Evolutionary conservation across 495 filamentous ascomycete genomes (phyloP).

Genomic region (Penicillium malachiteum): DNA sequence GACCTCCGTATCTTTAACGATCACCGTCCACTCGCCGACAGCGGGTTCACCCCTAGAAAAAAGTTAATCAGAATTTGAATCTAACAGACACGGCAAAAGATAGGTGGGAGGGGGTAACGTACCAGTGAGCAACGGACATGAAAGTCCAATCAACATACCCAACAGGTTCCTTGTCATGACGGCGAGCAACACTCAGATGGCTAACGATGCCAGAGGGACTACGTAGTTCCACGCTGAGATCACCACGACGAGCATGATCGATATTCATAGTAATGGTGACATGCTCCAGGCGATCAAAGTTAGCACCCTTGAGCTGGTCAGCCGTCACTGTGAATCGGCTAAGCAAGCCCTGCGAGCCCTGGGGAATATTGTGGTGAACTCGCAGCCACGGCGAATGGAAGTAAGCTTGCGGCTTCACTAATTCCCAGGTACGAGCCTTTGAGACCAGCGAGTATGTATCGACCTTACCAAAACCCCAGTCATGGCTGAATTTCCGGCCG

Average conservation of each 20-base stretch:
- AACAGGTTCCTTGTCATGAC: slow-evolving; percentile 55
- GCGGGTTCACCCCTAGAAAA: slow-evolving; percentile 78
- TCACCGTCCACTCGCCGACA: slow-evolving; percentile 82
- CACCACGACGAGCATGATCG: slow-evolving; percentile 78
- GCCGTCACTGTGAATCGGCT: slow-evolving; percentile 75
- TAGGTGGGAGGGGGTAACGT: slow-evolving; percentile 28
- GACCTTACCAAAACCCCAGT: slow-evolving; percentile 92
- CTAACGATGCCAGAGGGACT: slow-evolving; percentile 80
- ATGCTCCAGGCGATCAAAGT: slow-evolving; percentile 84
- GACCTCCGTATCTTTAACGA: slow-evolving; percentile 80
- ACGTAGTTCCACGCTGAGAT: slow-evolving; percentile 88
- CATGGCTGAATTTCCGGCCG: slow-evolving; percentile 87
- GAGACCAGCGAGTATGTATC: slow-evolving; percentile 86
- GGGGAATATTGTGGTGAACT: slow-evolving; percentile 80
- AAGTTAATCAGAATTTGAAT: slow-evolving; percentile 9
- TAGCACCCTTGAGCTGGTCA: slow-evolving; percentile 74
- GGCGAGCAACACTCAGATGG: slow-evolving; percentile 74
- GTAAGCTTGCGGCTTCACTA: slow-evolving; percentile 98
- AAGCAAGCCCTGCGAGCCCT: slow-evolving; percentile 78
- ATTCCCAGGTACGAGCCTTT: slow-evolving; percentile 77
- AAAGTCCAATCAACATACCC: slow-evolving; percentile 99
- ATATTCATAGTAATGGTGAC: slow-evolving; percentile 98
- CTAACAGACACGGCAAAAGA: no score
- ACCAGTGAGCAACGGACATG: slow-evolving; percentile 97
- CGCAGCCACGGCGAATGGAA: slow-evolving; percentile 89